A percentile compares a stretch with the other conserved stretches of the same genome.
Conservation (phyloP, 2,329 filamentous ascomycete species). For the Sporothrix humicola region DNA sequence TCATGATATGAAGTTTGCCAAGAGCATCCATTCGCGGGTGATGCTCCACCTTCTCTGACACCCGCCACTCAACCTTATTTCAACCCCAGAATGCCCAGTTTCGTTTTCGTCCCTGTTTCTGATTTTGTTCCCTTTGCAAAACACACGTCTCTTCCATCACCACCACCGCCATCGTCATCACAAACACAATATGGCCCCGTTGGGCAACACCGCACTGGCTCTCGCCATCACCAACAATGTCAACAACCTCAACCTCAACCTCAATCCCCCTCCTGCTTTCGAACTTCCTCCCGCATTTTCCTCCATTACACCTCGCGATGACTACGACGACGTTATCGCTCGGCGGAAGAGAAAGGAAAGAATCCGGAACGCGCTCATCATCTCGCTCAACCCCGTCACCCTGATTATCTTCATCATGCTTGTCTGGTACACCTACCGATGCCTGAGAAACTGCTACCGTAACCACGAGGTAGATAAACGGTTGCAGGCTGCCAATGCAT, state of each 20-base stretch:
- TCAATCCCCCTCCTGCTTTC: not conserved
- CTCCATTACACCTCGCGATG: not conserved
- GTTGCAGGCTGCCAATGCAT: not conserved
- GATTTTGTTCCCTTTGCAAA: not conserved
- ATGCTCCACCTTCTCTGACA: slow-evolving; percentile 3
- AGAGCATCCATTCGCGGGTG: not conserved
- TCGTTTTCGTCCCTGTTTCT: not conserved
- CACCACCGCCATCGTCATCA: not conserved
- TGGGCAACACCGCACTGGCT: not conserved
- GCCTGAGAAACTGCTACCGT: no score
- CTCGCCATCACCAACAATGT: not conserved
- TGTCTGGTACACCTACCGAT: not conserved
- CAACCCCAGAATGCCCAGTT: not conserved
- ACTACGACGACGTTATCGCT: not conserved
- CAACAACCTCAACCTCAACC: not conserved
- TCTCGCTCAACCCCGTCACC: not conserved
- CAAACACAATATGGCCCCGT: not conserved
- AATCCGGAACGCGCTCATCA: slow-evolving; percentile 8
- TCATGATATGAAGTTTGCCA: not conserved
- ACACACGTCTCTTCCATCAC: not conserved
- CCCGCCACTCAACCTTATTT: slow-evolving; percentile 8
- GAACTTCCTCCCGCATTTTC: not conserved
- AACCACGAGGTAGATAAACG: no score
- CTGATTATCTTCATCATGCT: not conserved
- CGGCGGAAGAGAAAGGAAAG: not conserved